Conservation (phyloP, 495 filamentous ascomycete genomes). For the Penicillium silybi region DNA sequence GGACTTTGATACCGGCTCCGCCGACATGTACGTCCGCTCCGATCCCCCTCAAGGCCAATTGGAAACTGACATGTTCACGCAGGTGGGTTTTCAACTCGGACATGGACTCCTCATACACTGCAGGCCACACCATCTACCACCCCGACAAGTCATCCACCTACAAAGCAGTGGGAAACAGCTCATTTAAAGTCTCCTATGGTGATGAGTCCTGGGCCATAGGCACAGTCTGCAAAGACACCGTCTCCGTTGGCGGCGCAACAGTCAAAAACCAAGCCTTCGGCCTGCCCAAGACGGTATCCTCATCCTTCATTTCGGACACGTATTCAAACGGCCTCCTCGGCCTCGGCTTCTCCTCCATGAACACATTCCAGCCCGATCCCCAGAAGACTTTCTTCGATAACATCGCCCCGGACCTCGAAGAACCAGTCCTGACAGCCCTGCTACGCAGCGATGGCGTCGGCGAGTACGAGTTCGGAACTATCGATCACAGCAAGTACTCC, state of each 20-base stretch:
- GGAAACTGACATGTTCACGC: background rate
- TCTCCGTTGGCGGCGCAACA: slow-evolving; percentile 67
- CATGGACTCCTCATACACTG: slow-evolving; percentile 40
- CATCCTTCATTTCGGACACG: slow-evolving; percentile 58
- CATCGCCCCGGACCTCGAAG: slow-evolving; percentile 54
- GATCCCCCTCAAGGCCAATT: background rate
- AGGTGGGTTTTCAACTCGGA: slow-evolving; percentile 76
- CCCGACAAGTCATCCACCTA: slow-evolving; percentile 56
- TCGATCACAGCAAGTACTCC: slow-evolving; percentile 62
- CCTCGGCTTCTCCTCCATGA: slow-evolving; percentile 70
- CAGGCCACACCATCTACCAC: slow-evolving; percentile 60
- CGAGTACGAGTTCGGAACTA: slow-evolving; percentile 72
- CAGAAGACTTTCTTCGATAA: slow-evolving; percentile 86
- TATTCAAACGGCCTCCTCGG: slow-evolving; percentile 71
- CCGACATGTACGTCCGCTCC: slow-evolving; percentile 67
- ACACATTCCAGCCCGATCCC: slow-evolving; percentile 60
- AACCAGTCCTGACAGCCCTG: slow-evolving; percentile 70
- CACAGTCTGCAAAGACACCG: slow-evolving; percentile 59
- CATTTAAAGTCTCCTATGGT: slow-evolving; percentile 70
- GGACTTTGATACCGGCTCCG: slow-evolving; percentile 80
- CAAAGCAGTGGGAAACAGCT: slow-evolving; percentile 37
- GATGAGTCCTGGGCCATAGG: slow-evolving; percentile 66
- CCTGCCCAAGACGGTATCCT: slow-evolving; percentile 59
- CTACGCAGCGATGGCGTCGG: slow-evolving; percentile 59
- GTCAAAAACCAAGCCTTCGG: slow-evolving; percentile 68